Percentiles rank a stretch among this genome's conserved stretches.
These are phyloP conservation scores for Neurospora sp. DNA, from an alignment of 495 filamentous ascomycete genomes.

Conservation along the genomic window DNA sequence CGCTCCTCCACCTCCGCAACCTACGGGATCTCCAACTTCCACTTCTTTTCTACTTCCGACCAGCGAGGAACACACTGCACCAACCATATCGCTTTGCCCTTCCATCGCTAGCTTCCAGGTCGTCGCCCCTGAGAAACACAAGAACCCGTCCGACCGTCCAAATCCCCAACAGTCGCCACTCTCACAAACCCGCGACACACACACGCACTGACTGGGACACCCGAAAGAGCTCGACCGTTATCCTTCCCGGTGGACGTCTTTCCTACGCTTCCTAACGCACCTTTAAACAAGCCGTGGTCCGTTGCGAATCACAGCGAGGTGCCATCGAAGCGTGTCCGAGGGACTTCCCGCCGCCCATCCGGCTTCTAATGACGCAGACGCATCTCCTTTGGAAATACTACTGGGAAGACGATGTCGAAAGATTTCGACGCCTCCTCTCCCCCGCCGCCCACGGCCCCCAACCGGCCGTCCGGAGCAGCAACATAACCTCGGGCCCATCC, in stretches of 20 bases:
- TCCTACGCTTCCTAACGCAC: slow-evolving; percentile 36
- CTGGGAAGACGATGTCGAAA: slow-evolving; percentile 90
- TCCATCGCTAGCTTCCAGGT: neutral
- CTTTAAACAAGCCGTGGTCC: slow-evolving; percentile 84
- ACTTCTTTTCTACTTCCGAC: neutral
- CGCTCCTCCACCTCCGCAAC: neutral
- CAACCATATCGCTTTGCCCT: neutral
- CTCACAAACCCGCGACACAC: neutral
- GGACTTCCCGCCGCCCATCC: slow-evolving; percentile 20
- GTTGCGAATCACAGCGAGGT: slow-evolving; percentile 75
- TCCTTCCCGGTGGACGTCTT: slow-evolving; percentile 14
- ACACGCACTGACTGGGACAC: neutral
- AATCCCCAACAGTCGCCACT: neutral
- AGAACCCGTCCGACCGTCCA: neutral
- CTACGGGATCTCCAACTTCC: neutral
- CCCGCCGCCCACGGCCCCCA: slow-evolving; percentile 46
- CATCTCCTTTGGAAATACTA: slow-evolving; percentile 91
- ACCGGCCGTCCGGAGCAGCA: slow-evolving; percentile 32
- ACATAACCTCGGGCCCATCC: slow-evolving; percentile 16
- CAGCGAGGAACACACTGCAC: neutral
- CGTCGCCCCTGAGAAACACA: neutral
- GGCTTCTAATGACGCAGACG: slow-evolving; percentile 90
- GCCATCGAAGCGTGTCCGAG: slow-evolving; percentile 49
- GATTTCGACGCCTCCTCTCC: slow-evolving; percentile 73
- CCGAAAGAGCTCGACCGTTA: neutral